Evolutionary conservation across 176 grass and related monocot species (phyloP).

Genomic region (Metroxylon sagu): DNA sequence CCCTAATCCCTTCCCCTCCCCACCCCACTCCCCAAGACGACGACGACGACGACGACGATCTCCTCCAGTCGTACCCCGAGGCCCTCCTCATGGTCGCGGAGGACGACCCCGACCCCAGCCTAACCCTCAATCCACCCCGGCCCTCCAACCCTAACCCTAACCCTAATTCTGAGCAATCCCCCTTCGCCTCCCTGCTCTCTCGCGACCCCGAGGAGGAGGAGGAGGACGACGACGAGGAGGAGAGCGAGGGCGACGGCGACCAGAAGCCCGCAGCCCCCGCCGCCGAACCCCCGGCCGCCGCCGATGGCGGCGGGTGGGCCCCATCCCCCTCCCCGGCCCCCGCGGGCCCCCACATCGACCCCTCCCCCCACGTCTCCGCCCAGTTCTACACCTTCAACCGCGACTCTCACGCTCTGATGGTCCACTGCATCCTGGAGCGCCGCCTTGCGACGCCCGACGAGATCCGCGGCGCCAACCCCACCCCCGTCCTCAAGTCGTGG

Average conservation of each 20-base stretch:
- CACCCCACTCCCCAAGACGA: no score
- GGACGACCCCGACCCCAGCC: constrained; percentile 43
- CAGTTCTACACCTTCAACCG: constrained; percentile 97
- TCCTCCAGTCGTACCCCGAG: constrained; percentile 26
- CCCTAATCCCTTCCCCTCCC: constrained; percentile 17
- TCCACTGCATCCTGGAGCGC: constrained; percentile 69
- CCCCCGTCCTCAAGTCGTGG: constrained; percentile 78
- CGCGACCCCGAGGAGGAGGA: constrained; percentile 13
- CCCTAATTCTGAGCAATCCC: constrained; percentile 22
- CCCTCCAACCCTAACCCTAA: constrained; percentile 25
- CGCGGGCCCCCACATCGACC: constrained; percentile 36
- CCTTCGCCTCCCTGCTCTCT: constrained; percentile 27
- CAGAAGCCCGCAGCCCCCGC: constrained; percentile 10
- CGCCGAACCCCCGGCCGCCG: neutral
- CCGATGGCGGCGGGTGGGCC: no score
- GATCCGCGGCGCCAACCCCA: constrained; percentile 66
- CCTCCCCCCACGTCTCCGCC: constrained; percentile 77
- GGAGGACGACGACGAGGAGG: constrained; percentile 6
- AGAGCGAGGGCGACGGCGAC: constrained; percentile 14
- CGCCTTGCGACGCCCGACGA: constrained; percentile 58
- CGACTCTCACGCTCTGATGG: constrained; percentile 77
- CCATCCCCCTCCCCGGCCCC: constrained; percentile 16
- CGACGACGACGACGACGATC: no score
- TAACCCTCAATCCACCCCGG: neutral
- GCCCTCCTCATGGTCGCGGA: constrained; percentile 44